phyloP scores from a whole-genome alignment of 306 rosid genomes.

The Morella rubra region DNA sequence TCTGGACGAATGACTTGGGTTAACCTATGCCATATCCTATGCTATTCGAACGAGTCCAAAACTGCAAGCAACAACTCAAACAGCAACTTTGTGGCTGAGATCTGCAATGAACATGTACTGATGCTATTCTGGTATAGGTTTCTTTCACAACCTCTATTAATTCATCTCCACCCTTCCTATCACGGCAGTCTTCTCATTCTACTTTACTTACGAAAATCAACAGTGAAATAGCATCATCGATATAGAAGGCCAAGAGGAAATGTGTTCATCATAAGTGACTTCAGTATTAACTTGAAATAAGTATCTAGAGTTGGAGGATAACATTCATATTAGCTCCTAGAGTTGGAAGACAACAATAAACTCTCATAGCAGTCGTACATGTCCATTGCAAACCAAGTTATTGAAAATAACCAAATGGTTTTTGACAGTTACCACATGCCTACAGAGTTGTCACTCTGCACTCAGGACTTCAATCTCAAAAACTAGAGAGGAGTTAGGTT shows the following conservation, averaged over 20 bases:
- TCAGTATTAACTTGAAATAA: neutral
- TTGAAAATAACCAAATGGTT: slow-evolving; percentile 9
- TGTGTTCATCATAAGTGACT: neutral
- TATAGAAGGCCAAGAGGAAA: neutral
- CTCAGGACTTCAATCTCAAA: slow-evolving; percentile 85
- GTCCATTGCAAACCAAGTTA: slow-evolving; percentile 22
- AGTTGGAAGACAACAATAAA: slow-evolving; percentile 5
- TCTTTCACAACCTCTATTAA: neutral
- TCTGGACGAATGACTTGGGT: too few relatives aligned
- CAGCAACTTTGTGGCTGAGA: too few relatives aligned
- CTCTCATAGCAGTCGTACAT: slow-evolving; percentile 14
- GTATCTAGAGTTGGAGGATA: neutral
- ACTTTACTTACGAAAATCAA: neutral
- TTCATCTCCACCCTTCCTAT: neutral
- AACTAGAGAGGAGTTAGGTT: slow-evolving; percentile 71
- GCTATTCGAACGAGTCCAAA: too few relatives aligned
- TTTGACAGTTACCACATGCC: slow-evolving; percentile 1
- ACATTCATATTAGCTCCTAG: neutral
- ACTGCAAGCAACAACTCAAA: too few relatives aligned
- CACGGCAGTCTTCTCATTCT: neutral
- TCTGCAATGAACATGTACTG: neutral
- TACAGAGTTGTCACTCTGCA: slow-evolving; percentile 36
- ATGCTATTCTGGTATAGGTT: neutral
- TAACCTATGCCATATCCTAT: too few relatives aligned
- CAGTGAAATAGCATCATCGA: neutral